These are phyloP conservation scores for Aspergillus texensis DNA, from an alignment of 2,329 filamentous ascomycete species.

Conservation along the genomic window DNA sequence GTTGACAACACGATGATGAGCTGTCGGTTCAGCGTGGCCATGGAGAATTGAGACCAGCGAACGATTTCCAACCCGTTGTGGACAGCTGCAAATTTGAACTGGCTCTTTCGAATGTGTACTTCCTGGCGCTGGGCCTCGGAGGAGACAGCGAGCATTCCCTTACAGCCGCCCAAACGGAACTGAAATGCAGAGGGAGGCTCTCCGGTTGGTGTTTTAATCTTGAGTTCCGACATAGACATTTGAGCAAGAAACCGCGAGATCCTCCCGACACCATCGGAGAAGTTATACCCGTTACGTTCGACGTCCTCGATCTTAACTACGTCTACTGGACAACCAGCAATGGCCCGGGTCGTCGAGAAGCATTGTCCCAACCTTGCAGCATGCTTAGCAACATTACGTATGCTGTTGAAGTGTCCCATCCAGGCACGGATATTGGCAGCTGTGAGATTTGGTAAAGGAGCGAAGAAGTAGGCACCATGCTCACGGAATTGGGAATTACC, in stretches of 20 bases:
- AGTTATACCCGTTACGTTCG: slow-evolving; percentile 67
- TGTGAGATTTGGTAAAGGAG: slow-evolving; percentile 65
- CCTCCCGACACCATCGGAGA: slow-evolving; percentile 91
- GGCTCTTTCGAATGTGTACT: slow-evolving; percentile 79
- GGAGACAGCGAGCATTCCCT: slow-evolving; percentile 82
- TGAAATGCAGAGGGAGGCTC: slow-evolving; percentile 80
- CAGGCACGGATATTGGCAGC: slow-evolving; percentile 77
- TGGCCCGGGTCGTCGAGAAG: slow-evolving; percentile 86
- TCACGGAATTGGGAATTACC: slow-evolving; percentile 95
- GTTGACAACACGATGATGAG: slow-evolving; percentile 82
- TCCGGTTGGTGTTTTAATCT: slow-evolving; percentile 55
- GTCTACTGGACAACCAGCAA: slow-evolving; percentile 64
- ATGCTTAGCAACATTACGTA: slow-evolving; percentile 83
- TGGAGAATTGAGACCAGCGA: slow-evolving; percentile 72
- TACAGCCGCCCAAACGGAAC: slow-evolving; percentile 89
- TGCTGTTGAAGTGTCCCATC: slow-evolving; percentile 85
- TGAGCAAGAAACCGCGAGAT: slow-evolving; percentile 79
- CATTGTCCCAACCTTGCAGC: slow-evolving; percentile 89
- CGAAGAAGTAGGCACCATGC: slow-evolving; percentile 91
- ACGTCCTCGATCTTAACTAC: slow-evolving; percentile 69
- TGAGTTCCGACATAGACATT: slow-evolving; percentile 72
- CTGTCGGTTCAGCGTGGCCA: slow-evolving; percentile 84
- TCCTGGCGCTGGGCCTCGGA: slow-evolving; percentile 67
- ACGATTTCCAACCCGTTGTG: slow-evolving; percentile 83
- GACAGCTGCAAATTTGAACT: slow-evolving; percentile 78